Conservation (phyloP, 2,329 filamentous ascomycete genomes). For the Ascochyta rabiei region DNA sequence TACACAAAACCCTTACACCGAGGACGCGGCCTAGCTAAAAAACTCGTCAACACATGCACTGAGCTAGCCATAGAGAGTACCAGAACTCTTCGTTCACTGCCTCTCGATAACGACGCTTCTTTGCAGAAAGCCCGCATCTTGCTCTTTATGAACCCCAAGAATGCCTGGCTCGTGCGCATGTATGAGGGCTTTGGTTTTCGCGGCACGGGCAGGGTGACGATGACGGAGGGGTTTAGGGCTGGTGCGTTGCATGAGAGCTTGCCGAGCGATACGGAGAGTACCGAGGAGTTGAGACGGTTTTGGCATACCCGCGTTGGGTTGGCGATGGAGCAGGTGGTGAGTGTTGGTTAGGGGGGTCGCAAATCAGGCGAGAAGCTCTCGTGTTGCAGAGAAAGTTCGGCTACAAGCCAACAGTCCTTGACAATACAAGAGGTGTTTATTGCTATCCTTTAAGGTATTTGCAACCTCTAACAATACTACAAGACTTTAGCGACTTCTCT, state of each 20-base stretch:
- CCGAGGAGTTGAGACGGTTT: conserved; percentile 11
- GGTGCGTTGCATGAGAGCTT: conserved; percentile 24
- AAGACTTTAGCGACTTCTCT: too few species aligned
- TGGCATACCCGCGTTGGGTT: conserved; percentile 26
- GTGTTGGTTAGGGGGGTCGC: neutral
- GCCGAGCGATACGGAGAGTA: conserved; percentile 21
- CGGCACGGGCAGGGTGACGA: conserved; percentile 15
- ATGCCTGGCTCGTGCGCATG: conserved; percentile 13
- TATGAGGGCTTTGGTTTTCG: conserved; percentile 25
- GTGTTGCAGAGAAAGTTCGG: too few species aligned
- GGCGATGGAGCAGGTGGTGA: conserved; percentile 27
- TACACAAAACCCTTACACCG: conserved; percentile 24
- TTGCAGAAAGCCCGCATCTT: conserved; percentile 17
- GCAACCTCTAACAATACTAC: too few species aligned
- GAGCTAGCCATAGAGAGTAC: neutral
- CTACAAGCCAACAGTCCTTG: too few species aligned
- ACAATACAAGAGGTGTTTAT: too few species aligned
- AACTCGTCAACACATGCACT: conserved; percentile 13
- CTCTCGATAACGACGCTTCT: neutral
- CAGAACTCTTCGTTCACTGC: too few species aligned
- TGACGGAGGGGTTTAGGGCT: conserved; percentile 16
- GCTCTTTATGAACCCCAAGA: conserved; percentile 20
- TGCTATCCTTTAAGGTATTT: too few species aligned
- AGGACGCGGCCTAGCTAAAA: conserved; percentile 16
- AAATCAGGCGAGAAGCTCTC: neutral